Base-by-base conservation (phyloP, 2,329 filamentous ascomycete species). In the Claviceps humidiphila region DNA sequence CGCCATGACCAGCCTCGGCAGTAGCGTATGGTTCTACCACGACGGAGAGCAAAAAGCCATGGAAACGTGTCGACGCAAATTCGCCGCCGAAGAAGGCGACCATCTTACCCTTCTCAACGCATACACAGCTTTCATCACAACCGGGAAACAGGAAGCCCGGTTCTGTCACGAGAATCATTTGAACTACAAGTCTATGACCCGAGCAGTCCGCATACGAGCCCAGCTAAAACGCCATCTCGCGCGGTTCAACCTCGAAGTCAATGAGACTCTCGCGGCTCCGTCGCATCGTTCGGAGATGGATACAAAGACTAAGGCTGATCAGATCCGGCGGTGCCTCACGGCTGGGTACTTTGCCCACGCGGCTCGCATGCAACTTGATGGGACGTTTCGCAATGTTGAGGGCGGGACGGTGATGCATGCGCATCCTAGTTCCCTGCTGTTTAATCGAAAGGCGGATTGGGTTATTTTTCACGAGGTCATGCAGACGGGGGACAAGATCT, bases 371-470 rank as follows among this genome's bases (percentile, higher is more conserved):
- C 88, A 94, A 66, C 78, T 87, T 0, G 91, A 97, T 71, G 93
- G 93, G 14, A 90, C 81, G 4, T 96, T 95, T 66, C 81, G 80
- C 59, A 91, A 88, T 49, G 83, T 95, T n/a, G 83, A 84, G 55
- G 89, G 89, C 34, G 82, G 81, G 41, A 85, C 84, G 49, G 78
- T 82, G 4, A 73, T 97, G 51, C 80, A 95, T 71, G 89, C 89
- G 22, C 93, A 98, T 68, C 93, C 93, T 0, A 95, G 82, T 63
- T 94, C 87, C 41, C 71, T 97, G 59, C 89, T 97, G 82, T 97
- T 97, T 73, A 95, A 95, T 67, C 82, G 90, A 53, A 96, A 94
- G 71, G 89, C 89, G 11, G 89, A 96, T 57, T 97, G 91, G 89
- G 89, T 97, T 9, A 78, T 98, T 38, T 98, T 96, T 63, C 86